Conservation (phyloP, 1,284 basidiomycete species). For the Moesziomyces sp. region DNA sequence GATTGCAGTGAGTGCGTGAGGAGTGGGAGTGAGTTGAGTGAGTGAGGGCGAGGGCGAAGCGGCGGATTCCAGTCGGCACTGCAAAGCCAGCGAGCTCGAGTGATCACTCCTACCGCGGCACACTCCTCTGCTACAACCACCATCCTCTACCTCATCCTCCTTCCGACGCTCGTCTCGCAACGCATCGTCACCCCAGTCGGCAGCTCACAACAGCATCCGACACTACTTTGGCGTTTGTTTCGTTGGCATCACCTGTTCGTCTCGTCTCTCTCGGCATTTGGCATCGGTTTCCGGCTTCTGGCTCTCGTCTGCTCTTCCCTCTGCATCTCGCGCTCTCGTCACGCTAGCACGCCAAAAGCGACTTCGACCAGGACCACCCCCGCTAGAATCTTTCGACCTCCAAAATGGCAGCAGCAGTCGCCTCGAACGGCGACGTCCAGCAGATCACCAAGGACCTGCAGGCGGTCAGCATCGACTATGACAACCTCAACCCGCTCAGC, state of each 20-base stretch:
- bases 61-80: not conserved
- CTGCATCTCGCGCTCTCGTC: slow-evolving; percentile 6
- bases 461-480: slow-evolving; percentile 41
- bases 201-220: not conserved
- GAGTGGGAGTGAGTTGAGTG: not conserved
- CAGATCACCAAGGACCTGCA: slow-evolving; percentile 45
- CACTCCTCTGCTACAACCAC: not conserved
- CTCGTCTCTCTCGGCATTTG: not conserved
- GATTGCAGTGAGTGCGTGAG: too few relatives aligned
- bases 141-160: not conserved
- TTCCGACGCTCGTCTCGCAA: not conserved
- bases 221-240: slow-evolving; percentile 1
- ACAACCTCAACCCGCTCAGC: slow-evolving; percentile 83
- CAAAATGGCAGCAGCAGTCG: slow-evolving; percentile 52
- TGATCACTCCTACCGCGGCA: not conserved
- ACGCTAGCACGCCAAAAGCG: slow-evolving; percentile 3
- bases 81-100: not conserved
- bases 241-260: slow-evolving; percentile 10
- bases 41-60: too few relatives aligned
- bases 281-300: slow-evolving; percentile 12
- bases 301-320: not conserved
- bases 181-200: not conserved
- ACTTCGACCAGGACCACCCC: not conserved
- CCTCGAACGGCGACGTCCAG: slow-evolving; percentile 37
- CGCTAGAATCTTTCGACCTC: not conserved